These are phyloP conservation scores for Eimeria brunetti DNA, from an alignment of 169 alveolate species.

Conservation along the genomic window DNA sequence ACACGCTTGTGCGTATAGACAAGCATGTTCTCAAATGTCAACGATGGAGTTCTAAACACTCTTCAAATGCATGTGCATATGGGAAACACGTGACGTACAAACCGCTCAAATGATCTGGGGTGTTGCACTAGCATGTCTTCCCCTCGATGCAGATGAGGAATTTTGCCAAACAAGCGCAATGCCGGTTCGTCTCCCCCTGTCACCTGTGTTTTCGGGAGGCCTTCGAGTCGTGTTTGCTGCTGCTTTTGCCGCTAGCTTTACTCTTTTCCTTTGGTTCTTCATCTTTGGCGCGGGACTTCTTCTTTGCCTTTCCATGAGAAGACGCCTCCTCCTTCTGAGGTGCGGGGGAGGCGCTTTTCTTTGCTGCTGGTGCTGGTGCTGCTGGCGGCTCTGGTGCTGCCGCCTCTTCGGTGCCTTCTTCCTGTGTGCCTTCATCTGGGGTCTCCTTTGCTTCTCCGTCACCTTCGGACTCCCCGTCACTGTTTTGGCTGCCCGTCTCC, in stretches of 20 bases:
- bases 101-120: not conserved
- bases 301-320: constrained; percentile 16
- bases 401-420: not conserved
- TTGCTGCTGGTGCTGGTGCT: constrained; percentile 5
- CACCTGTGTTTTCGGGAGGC: constrained; percentile 43
- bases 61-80: constrained; percentile 1
- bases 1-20: not conserved
- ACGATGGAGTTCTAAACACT: not conserved
- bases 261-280: constrained; percentile 1
- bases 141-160: not conserved
- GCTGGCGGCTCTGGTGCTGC: not conserved
- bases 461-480: constrained; percentile 32
- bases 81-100: not conserved
- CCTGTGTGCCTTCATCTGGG: not conserved
- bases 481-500: not conserved
- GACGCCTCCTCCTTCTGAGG: constrained; percentile 1
- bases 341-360: not conserved
- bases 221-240: constrained; percentile 26
- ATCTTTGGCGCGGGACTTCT: constrained; percentile 1
- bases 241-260: not conserved
- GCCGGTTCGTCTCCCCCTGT: not conserved
- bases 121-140: not conserved
- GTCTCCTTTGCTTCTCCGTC: constrained; percentile 8
- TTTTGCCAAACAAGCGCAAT: not conserved
- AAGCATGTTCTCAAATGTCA: not conserved